phyloP scores from a whole-genome alignment of 1,284 basidiomycete species.

The Cerrena zonata region DNA sequence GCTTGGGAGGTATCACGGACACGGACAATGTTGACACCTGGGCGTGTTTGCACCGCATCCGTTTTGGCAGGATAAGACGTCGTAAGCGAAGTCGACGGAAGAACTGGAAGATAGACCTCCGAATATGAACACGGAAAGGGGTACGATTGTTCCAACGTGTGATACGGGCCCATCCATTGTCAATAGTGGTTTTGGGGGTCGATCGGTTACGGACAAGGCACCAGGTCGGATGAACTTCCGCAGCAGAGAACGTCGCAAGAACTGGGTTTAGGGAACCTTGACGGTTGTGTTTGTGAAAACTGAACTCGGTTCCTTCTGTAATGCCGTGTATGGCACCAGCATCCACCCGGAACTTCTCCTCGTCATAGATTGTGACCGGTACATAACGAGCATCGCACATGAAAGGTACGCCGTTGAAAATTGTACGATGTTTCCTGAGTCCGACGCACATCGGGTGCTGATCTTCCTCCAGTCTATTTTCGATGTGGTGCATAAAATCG shows the following conservation, averaged over 20 bases:
- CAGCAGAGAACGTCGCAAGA: conserved; percentile 44
- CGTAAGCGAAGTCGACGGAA: conserved; percentile 33
- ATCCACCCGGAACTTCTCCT: conserved; percentile 40
- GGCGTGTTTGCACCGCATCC: conserved; percentile 22
- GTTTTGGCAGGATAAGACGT: conserved; percentile 19
- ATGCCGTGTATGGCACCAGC: conserved; percentile 57
- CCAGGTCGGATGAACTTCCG: conserved; percentile 52
- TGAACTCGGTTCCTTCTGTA: conserved; percentile 53
- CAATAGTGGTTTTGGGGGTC: conserved; percentile 31
- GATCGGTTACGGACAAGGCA: conserved; percentile 38
- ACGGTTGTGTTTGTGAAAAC: conserved; percentile 53
- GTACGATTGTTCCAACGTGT: conserved; percentile 48
- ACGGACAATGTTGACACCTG: conserved; percentile 32
- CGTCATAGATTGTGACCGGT: conserved; percentile 35
- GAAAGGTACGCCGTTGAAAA: conserved; percentile 56
- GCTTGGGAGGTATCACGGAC: conserved; percentile 32
- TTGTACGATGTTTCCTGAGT: conserved; percentile 38
- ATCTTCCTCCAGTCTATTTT: conserved; percentile 22
- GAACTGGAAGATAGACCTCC: conserved; percentile 34
- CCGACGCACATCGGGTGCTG: conserved; percentile 52
- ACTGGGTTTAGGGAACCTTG: conserved; percentile 49
- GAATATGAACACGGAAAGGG: conserved; percentile 43
- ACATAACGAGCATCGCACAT: conserved; percentile 42
- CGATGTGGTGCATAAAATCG: conserved; percentile 42
- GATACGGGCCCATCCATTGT: conserved; percentile 50